A percentile compares a stretch with the other conserved stretches of the same genome.
These are phyloP conservation scores for Lepidium didymum DNA, from an alignment of 345 rosid species.

Conservation along the genomic window DNA sequence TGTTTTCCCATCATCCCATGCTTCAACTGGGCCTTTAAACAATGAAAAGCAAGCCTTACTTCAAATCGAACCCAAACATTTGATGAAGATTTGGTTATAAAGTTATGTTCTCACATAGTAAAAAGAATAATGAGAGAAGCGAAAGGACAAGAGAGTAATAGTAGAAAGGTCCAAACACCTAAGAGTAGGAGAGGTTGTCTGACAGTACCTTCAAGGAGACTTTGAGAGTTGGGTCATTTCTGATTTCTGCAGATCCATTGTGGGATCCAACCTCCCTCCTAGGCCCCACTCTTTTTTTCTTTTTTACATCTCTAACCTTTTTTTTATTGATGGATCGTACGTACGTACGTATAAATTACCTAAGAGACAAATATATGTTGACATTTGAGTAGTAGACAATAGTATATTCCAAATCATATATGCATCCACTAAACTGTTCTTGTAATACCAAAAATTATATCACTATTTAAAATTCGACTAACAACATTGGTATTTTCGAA, in stretches of 20 bases:
- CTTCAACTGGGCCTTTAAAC: not conserved
- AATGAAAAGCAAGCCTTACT: not conserved
- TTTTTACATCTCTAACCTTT: not conserved
- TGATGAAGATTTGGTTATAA: not conserved
- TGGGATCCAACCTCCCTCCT: not conserved
- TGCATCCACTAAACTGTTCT: no score
- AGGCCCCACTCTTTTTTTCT: not conserved
- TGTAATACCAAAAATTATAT: no score
- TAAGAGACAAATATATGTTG: not conserved
- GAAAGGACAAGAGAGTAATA: not conserved
- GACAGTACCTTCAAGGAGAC: constrained; percentile 15
- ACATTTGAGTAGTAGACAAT: not conserved
- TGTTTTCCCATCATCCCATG: not conserved
- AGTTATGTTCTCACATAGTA: not conserved
- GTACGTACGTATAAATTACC: not conserved
- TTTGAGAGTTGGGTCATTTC: constrained; percentile 19
- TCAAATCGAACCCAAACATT: not conserved
- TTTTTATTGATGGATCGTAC: not conserved
- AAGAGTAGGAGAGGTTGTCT: constrained; percentile 1
- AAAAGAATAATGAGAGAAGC: not conserved
- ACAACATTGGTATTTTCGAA: no score
- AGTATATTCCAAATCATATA: no score
- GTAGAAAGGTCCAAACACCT: constrained; percentile 24
- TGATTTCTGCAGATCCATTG: constrained; percentile 18
- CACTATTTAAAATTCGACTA: no score